These are phyloP conservation scores for Crepidotus variabilis DNA, from an alignment of 768 basidiomycete species.

Conservation along the genomic window DNA sequence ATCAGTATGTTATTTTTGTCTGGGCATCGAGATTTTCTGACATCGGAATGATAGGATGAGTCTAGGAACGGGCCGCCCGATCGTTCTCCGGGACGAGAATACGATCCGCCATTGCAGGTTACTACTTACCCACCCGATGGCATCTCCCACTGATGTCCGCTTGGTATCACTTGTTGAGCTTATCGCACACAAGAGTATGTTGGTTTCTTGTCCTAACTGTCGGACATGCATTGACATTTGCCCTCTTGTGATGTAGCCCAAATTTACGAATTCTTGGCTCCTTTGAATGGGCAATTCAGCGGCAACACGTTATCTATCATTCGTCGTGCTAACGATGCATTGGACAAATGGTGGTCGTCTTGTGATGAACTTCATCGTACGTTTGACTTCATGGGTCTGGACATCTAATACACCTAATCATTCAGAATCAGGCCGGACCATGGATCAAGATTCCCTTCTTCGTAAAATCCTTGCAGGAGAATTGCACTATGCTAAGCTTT, in stretches of 20 bases:
- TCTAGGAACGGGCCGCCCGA: slow-evolving; percentile 86
- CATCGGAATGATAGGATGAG: slow-evolving; percentile 59
- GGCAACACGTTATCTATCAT: slow-evolving; percentile 84
- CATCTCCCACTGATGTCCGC: slow-evolving; percentile 85
- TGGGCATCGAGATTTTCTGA: slow-evolving; percentile 1
- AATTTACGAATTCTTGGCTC: slow-evolving; percentile 87
- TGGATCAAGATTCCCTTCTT: slow-evolving; percentile 83
- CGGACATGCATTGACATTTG: slow-evolving; percentile 1
- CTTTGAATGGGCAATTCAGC: slow-evolving; percentile 83
- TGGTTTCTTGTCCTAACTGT: not conserved
- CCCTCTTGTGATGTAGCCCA: slow-evolving; percentile 52
- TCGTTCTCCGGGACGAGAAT: slow-evolving; percentile 84
- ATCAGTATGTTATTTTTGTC: slow-evolving; percentile 60
- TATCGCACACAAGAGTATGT: slow-evolving; percentile 82
- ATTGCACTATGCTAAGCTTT: slow-evolving; percentile 89
- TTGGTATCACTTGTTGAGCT: slow-evolving; percentile 86
- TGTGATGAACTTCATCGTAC: slow-evolving; percentile 82
- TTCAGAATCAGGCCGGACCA: slow-evolving; percentile 52
- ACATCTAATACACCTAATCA: slow-evolving; percentile 8
- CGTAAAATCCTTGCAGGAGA: slow-evolving; percentile 87
- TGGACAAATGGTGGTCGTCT: slow-evolving; percentile 90
- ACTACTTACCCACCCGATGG: slow-evolving; percentile 81
- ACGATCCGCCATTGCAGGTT: slow-evolving; percentile 83
- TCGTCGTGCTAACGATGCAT: slow-evolving; percentile 77
- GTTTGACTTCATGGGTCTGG: slow-evolving; percentile 15